Conservation (phyloP, 2,329 filamentous ascomycete genomes). For the Clonostachys sp. region DNA sequence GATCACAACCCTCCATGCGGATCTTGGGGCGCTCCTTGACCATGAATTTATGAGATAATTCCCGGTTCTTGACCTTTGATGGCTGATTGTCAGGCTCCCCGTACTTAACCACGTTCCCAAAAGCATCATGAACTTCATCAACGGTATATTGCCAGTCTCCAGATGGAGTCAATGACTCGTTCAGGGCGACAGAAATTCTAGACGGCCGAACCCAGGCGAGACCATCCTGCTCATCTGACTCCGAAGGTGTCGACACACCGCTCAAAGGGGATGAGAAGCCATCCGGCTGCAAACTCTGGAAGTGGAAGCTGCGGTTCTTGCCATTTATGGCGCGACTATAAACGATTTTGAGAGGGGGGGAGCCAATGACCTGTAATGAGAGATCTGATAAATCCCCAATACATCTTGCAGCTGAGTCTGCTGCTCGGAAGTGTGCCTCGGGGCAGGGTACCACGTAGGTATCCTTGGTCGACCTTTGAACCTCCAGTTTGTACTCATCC, state of each 20-base stretch:
- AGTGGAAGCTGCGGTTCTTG: slow-evolving; percentile 78
- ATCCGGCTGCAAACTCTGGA: slow-evolving; percentile 90
- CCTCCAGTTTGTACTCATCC: slow-evolving; percentile 91
- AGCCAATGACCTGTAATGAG: slow-evolving; percentile 77
- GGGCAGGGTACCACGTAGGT: slow-evolving; percentile 86
- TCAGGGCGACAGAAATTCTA: slow-evolving; percentile 74
- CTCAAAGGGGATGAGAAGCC: slow-evolving; percentile 74
- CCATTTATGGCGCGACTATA: slow-evolving; percentile 87
- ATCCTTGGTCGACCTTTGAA: slow-evolving; percentile 70
- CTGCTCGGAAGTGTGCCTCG: slow-evolving; percentile 65
- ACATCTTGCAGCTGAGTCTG: slow-evolving; percentile 65
- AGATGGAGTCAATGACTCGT: slow-evolving; percentile 77
- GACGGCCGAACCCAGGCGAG: slow-evolving; percentile 77
- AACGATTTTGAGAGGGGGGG: slow-evolving; percentile 85
- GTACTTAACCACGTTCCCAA: slow-evolving; percentile 83
- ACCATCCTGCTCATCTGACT: slow-evolving; percentile 53
- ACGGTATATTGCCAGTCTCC: slow-evolving; percentile 88
- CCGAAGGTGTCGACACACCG: slow-evolving; percentile 36
- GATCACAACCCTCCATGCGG: slow-evolving; percentile 69
- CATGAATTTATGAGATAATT: slow-evolving; percentile 71
- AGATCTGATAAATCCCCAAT: slow-evolving; percentile 85
- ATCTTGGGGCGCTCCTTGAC: slow-evolving; percentile 84
- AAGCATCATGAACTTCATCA: slow-evolving; percentile 86
- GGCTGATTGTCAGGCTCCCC: slow-evolving; percentile 61
- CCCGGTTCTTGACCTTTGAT: slow-evolving; percentile 55